A percentile compares a stretch with the other conserved stretches of the same genome.
These are phyloP conservation scores for Colletotrichum sp. DNA, from an alignment of 2,329 filamentous ascomycete species.

Conservation along the genomic window DNA sequence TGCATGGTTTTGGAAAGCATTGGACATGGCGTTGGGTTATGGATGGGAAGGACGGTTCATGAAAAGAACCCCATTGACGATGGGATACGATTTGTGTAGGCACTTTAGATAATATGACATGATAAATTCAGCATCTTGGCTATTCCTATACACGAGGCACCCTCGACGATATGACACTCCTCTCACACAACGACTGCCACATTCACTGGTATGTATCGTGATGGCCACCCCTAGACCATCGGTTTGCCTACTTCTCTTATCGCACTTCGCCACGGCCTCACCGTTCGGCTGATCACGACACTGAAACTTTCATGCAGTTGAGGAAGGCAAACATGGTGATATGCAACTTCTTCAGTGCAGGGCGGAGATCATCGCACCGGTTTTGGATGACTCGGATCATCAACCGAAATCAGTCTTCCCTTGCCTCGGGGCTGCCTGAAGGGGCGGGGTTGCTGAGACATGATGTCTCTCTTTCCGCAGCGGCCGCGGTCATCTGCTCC, in stretches of 20 bases:
- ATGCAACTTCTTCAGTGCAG: not conserved
- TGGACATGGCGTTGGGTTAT: not conserved
- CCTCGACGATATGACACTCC: rapidly evolving
- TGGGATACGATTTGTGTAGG: not conserved
- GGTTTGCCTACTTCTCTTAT: not conserved
- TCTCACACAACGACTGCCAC: not conserved
- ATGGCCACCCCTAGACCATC: rapidly evolving
- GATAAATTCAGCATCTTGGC: not conserved
- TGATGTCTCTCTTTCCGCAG: not conserved
- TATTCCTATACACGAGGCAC: rapidly evolving
- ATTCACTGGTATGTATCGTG: not conserved
- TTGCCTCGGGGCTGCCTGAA: not conserved
- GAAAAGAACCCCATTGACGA: not conserved
- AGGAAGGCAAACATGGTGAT: not conserved
- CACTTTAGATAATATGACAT: not conserved
- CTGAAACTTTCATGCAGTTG: not conserved
- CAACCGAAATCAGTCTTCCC: not conserved
- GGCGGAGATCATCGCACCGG: not conserved
- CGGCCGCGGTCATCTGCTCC: not conserved
- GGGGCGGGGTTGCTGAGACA: not conserved
- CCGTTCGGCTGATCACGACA: rapidly evolving
- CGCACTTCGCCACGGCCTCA: not conserved
- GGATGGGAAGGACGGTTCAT: not conserved
- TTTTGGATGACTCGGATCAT: not conserved
- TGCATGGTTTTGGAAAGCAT: not conserved